Evolutionary conservation across 208 protist species (phyloP).

Genomic region (Phytomonas sp.): DNA sequence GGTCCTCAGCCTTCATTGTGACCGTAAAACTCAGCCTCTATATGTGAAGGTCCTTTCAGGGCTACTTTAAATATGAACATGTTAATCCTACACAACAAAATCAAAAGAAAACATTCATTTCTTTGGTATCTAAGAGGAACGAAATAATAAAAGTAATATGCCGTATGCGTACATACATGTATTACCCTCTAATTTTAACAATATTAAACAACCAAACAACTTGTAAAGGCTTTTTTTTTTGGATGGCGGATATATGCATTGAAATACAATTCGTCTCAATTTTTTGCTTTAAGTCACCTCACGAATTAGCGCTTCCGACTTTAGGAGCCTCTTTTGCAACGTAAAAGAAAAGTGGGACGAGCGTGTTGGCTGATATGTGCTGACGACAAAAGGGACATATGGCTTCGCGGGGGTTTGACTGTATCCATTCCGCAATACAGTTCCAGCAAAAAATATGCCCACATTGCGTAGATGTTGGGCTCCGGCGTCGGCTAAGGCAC

Average conservation of each 20-base stretch:
- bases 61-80: neutral
- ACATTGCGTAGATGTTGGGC: constrained; percentile 69
- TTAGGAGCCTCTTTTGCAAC: constrained; percentile 42
- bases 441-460: constrained; percentile 86
- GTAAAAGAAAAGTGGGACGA: constrained; percentile 83
- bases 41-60: neutral
- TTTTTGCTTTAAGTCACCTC: neutral
- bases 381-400: constrained; percentile 84
- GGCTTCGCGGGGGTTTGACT: constrained; percentile 62
- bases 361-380: constrained; percentile 60
- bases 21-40: neutral
- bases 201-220: neutral
- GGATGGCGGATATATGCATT: neutral
- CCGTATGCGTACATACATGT: neutral
- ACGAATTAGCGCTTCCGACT: constrained; percentile 18
- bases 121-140: neutral
- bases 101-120: neutral
- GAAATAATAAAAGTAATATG: neutral
- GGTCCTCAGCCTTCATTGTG: neutral
- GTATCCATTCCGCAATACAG: constrained; percentile 83
- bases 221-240: neutral
- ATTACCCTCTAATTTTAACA: neutral
- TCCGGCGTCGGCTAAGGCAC: constrained; percentile 70
- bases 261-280: neutral
- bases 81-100: neutral